These are phyloP conservation scores for Psilocybe subaeruginosa DNA, from an alignment of 768 basidiomycete genomes.

Conservation along the genomic window DNA sequence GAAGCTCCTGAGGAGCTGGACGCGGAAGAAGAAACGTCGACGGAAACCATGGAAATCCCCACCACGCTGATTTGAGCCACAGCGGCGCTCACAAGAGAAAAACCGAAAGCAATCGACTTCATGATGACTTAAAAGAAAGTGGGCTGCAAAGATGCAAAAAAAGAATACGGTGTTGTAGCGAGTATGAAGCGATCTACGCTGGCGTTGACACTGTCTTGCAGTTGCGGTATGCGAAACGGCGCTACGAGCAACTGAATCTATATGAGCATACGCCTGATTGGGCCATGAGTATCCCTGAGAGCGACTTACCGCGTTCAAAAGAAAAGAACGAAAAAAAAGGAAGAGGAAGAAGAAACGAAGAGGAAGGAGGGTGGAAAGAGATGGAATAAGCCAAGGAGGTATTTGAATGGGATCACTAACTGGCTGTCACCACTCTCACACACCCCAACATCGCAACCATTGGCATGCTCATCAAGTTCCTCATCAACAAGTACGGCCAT, in stretches of 20 bases:
- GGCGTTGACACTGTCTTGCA: slow-evolving; percentile 68
- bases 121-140: slow-evolving; percentile 54
- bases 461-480: slow-evolving; percentile 33
- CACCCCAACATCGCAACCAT: slow-evolving; percentile 35
- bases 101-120: slow-evolving; percentile 62
- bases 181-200: slow-evolving; percentile 72
- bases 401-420: slow-evolving; percentile 35
- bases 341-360: slow-evolving; percentile 44
- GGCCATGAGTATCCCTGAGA: not conserved
- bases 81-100: slow-evolving; percentile 60
- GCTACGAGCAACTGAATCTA: slow-evolving; percentile 32
- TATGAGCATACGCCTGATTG: slow-evolving; percentile 24
- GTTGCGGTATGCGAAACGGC: slow-evolving; percentile 46
- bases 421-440: slow-evolving; percentile 28
- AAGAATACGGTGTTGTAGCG: slow-evolving; percentile 36
- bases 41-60: slow-evolving; percentile 45
- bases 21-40: slow-evolving; percentile 24
- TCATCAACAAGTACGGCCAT: slow-evolving; percentile 31
- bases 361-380: slow-evolving; percentile 34
- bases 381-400: slow-evolving; percentile 23
- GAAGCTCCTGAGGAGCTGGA: slow-evolving; percentile 6
- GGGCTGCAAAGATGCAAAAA: slow-evolving; percentile 41
- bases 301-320: slow-evolving; percentile 46
- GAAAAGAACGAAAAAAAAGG: slow-evolving; percentile 40
- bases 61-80: slow-evolving; percentile 56